phyloP scores from a whole-genome alignment of 805 yeast species.

The Pachysolen tannophilus region DNA sequence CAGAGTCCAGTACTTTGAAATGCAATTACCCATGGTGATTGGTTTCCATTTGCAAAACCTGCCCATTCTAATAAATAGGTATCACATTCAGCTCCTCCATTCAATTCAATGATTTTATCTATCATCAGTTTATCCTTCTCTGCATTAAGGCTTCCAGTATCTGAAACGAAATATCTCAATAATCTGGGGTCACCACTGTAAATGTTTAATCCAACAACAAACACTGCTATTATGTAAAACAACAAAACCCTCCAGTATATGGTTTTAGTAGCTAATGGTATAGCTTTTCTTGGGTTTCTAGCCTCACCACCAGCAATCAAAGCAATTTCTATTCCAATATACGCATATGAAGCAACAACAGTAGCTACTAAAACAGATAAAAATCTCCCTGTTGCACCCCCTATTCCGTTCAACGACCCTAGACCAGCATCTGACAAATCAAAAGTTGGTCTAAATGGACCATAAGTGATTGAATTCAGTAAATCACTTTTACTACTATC shows the following conservation, averaged over 20 bases:
- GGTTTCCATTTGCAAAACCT: constrained; percentile 34
- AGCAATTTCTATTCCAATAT: constrained; percentile 77
- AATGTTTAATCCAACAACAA: constrained; percentile 62
- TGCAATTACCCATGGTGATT: constrained; percentile 53
- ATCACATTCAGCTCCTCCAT: constrained; percentile 21
- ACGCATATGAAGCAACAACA: constrained; percentile 63
- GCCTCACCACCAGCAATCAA: constrained; percentile 83
- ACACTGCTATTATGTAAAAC: constrained; percentile 58
- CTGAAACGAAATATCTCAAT: constrained; percentile 41
- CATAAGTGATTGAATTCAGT: constrained; percentile 43
- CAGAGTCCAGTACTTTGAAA: constrained; percentile 44
- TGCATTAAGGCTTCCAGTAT: constrained; percentile 11
- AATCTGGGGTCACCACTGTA: constrained; percentile 75
- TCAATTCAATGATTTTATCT: constrained; percentile 13
- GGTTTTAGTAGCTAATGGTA: constrained; percentile 69
- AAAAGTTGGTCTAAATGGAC: constrained; percentile 67
- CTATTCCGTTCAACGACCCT: constrained; percentile 46
- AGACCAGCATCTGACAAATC: constrained; percentile 55
- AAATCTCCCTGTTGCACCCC: constrained; percentile 53
- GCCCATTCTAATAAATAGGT: constrained; percentile 23
- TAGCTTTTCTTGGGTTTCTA: constrained; percentile 66
- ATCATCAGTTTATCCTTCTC: constrained; percentile 4
- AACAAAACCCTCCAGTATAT: constrained; percentile 65
- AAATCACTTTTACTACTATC: constrained; percentile 38
- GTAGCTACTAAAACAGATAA: constrained; percentile 54